Conservation (phyloP, 176 grass and related monocot species). For the Hordeum vulgare region DNA sequence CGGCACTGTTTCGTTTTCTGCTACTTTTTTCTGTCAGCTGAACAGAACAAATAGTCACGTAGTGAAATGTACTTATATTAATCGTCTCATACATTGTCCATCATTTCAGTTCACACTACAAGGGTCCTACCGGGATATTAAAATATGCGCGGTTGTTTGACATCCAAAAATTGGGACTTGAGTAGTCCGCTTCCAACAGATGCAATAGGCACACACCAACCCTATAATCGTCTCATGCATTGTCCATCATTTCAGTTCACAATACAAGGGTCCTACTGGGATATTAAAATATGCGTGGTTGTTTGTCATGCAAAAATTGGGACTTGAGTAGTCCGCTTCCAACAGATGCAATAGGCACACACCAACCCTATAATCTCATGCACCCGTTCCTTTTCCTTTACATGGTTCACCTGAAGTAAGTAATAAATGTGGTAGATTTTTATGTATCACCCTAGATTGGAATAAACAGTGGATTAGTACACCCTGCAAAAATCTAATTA, state of each 20-base stretch:
- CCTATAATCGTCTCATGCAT: neutral
- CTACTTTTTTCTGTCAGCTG: neutral
- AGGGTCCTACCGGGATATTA: neutral
- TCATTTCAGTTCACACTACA: neutral
- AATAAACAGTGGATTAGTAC: neutral
- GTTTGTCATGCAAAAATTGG: slow-evolving; percentile 9
- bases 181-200: neutral
- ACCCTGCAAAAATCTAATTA: neutral
- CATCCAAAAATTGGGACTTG: slow-evolving; percentile 10
- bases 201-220: neutral
- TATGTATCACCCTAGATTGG: neutral
- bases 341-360: neutral
- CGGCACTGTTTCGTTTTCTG: slow-evolving; percentile 8
- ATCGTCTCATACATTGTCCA: neutral
- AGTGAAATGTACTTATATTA: neutral
- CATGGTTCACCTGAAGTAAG: neutral
- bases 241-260: neutral
- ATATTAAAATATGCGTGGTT: neutral
- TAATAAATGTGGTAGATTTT: slow-evolving; percentile 2
- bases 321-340: neutral
- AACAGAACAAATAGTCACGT: slow-evolving; percentile 4
- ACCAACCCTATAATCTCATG: neutral
- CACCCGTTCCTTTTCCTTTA: neutral
- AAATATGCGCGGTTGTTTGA: neutral
- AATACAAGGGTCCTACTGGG: neutral